phyloP scores from a whole-genome alignment of 495 filamentous ascomycete species.

The Aspergillus indologenus region DNA sequence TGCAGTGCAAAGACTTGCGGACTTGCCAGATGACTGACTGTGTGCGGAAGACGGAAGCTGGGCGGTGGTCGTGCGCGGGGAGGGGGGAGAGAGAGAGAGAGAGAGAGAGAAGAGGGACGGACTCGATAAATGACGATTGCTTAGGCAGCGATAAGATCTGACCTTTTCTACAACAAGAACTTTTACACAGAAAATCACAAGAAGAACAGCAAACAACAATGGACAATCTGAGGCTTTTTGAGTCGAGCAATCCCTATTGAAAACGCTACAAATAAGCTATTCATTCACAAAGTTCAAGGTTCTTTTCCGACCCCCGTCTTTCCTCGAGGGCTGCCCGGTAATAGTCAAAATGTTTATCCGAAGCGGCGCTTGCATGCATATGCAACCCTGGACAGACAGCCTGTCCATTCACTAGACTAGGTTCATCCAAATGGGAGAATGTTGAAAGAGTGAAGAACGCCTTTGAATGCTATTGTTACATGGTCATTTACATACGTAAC shows the following conservation, averaged over 20 bases:
- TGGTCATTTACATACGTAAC: background rate
- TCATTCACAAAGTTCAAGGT: background rate
- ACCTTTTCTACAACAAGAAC: slow-evolving; percentile 9
- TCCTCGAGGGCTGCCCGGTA: slow-evolving; percentile 11
- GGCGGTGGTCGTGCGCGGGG: slow-evolving; percentile 42
- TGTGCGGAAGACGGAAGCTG: slow-evolving; percentile 38
- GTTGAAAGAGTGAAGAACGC: background rate
- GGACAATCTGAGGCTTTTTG: slow-evolving; percentile 1
- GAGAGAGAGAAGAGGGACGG: slow-evolving; percentile 10
- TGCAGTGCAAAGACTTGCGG: slow-evolving; percentile 16
- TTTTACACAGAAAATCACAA: background rate
- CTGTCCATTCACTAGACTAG: no score
- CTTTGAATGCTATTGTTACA: background rate
- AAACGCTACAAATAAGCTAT: background rate
- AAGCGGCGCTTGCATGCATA: slow-evolving; percentile 11
- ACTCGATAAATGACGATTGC: slow-evolving; percentile 1
- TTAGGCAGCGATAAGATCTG: slow-evolving; percentile 24
- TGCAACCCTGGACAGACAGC: background rate
- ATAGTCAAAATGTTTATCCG: slow-evolving; percentile 20
- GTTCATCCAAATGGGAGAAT: background rate
- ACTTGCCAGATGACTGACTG: slow-evolving; percentile 22
- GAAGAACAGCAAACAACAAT: background rate
- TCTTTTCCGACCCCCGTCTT: slow-evolving; percentile 1
- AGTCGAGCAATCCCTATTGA: slow-evolving; percentile 2
- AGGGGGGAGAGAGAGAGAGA: slow-evolving; percentile 8